These are phyloP conservation scores for Endoconidiophora polonica DNA, from an alignment of 2,329 filamentous ascomycete species.

Conservation along the genomic window DNA sequence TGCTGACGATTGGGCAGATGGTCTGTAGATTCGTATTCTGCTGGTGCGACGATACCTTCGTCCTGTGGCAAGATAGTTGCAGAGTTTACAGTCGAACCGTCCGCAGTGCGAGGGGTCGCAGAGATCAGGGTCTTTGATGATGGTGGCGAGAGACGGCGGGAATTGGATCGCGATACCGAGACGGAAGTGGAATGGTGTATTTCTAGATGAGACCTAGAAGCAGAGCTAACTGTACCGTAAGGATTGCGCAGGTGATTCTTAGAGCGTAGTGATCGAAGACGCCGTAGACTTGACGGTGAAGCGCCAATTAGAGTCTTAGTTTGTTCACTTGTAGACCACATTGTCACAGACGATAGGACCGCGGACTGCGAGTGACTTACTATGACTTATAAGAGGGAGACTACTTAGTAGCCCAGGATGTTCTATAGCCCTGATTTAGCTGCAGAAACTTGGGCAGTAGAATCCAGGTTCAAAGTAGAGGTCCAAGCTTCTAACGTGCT, in stretches of 20 bases:
- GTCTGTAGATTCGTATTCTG: not conserved
- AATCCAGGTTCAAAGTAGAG: too few species aligned
- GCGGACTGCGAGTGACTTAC: too few species aligned
- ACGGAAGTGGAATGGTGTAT: constrained; percentile 10
- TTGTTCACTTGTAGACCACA: too few species aligned
- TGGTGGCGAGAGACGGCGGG: not conserved
- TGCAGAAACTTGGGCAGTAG: too few species aligned
- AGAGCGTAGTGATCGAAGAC: constrained; percentile 4
- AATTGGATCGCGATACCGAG: not conserved
- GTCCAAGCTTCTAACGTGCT: too few species aligned
- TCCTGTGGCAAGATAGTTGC: not conserved
- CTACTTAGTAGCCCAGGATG: too few species aligned
- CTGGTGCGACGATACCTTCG: not conserved
- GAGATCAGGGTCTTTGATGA: not conserved
- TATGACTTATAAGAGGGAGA: too few species aligned
- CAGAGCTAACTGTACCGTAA: constrained; percentile 2
- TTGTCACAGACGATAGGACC: not conserved
- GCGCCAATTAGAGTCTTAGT: not conserved
- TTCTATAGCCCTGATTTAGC: too few species aligned
- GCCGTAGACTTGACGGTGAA: constrained; percentile 2
- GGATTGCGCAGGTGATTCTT: constrained; percentile 1
- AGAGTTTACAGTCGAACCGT: too few species aligned
- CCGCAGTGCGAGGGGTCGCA: not conserved
- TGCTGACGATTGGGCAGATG: not conserved
- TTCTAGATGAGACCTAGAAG: constrained; percentile 5